phyloP scores from a whole-genome alignment of 2,329 filamentous ascomycete species.

The Talaromyces sp. region DNA sequence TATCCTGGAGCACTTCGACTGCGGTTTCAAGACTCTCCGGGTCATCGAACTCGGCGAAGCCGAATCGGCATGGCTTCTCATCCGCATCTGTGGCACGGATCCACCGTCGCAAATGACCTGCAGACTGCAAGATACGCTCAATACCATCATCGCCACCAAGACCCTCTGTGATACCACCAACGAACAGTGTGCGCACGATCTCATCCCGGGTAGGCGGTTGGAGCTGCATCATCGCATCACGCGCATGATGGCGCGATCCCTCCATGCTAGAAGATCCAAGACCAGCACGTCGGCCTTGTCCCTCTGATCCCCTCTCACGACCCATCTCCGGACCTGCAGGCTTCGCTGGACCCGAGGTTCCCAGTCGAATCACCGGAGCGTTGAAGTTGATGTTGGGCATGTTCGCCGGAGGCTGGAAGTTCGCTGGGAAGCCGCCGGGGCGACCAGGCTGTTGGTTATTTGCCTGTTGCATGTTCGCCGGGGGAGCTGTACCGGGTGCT shows the following conservation, averaged over 20 bases:
- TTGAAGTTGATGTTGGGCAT: conserved; percentile 99
- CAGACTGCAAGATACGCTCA: conserved; percentile 75
- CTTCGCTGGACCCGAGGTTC: conserved; percentile 71
- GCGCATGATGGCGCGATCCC: conserved; percentile 65
- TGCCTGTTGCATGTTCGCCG: conserved; percentile 76
- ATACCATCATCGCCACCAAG: conserved; percentile 75
- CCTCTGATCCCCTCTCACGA: conserved; percentile 48
- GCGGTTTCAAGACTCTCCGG: conserved; percentile 83
- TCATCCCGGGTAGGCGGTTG: conserved; percentile 87
- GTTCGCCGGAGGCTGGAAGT: conserved; percentile 85
- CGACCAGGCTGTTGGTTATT: conserved; percentile 75
- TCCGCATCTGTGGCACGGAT: conserved; percentile 77
- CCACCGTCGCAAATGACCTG: conserved; percentile 82
- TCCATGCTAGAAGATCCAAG: conserved; percentile 66
- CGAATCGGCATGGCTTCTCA: conserved; percentile 82
- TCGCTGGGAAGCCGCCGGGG: conserved; percentile 76
- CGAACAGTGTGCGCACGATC: conserved; percentile 85
- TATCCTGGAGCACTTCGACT: conserved; percentile 78
- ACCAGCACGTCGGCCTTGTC: conserved; percentile 56
- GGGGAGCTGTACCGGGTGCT: conserved; percentile 74
- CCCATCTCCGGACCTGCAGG: conserved; percentile 50
- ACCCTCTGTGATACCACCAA: conserved; percentile 82
- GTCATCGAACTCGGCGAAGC: conserved; percentile 95
- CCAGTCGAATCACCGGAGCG: conserved; percentile 91
- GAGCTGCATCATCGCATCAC: conserved; percentile 71